Percentiles rank a stretch among this genome's conserved stretches.
phyloP scores from a whole-genome alignment of 108 stramenopile species.

The Phaeodactylum tricornutum region DNA sequence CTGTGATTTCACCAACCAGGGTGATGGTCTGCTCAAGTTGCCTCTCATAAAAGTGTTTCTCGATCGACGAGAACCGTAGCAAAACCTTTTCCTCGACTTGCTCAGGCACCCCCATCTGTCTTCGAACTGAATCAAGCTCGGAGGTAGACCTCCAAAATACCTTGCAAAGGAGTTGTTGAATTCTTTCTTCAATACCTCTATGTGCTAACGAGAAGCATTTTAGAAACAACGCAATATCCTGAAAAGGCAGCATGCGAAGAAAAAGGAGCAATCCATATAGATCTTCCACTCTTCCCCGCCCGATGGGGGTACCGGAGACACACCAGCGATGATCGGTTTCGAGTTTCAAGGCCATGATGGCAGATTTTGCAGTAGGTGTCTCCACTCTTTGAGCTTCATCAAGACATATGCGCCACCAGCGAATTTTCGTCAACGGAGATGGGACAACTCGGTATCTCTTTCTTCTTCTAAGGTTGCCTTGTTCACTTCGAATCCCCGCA shows the following conservation, averaged over 20 bases:
- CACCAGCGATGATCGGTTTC: constrained; percentile 37
- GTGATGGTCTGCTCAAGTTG: constrained; percentile 42
- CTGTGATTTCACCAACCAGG: constrained; percentile 9
- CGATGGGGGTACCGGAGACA: constrained; percentile 62
- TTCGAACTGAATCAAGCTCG: constrained; percentile 21
- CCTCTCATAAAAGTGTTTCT: constrained; percentile 48
- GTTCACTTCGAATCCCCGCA: constrained; percentile 7
- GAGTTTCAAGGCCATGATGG: constrained; percentile 61
- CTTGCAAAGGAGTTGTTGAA: constrained; percentile 28
- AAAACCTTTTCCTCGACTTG: constrained; percentile 40
- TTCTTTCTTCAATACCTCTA: constrained; percentile 18
- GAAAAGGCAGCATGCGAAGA: constrained; percentile 41
- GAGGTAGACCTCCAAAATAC: constrained; percentile 68
- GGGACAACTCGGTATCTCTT: constrained; percentile 56
- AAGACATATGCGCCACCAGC: constrained; percentile 48
- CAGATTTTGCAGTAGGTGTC: constrained; percentile 48
- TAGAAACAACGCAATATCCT: constrained; percentile 28
- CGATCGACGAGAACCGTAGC: constrained; percentile 48
- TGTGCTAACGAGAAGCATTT: constrained; percentile 20
- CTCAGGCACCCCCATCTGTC: constrained; percentile 62
- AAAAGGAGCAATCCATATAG: constrained; percentile 50
- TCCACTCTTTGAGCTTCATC: constrained; percentile 73
- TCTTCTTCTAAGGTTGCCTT: constrained; percentile 16
- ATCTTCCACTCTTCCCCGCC: constrained; percentile 50
- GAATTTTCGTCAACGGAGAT: constrained; percentile 46